Evolutionary conservation across 352 stramenopile species (phyloP), one percentile per base, ranked within the genome.

Genomic region (Globisporangium cylindrosporum): DNA sequence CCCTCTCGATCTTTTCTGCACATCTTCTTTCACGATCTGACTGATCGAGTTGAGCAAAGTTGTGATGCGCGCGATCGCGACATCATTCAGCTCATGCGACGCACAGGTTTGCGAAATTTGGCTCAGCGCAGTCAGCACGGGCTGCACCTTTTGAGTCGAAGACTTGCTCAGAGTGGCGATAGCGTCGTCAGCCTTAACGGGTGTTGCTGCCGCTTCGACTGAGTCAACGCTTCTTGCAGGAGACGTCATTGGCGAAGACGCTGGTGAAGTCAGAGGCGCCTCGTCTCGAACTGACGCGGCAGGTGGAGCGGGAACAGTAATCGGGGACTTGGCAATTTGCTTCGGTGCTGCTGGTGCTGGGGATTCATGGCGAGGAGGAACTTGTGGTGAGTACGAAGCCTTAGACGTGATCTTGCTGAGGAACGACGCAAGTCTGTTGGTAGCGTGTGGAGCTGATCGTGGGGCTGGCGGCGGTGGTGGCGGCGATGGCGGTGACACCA

Each of bases 1-100:
- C 38, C 82, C 76, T 18, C 4, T 20, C 0, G 62, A 59, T 64
- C 68, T 76, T 70, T 81, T 86, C 34, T 81, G 76, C 57, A 92
- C 29, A 48, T 92, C 84, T 32, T 92, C 80, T 15, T 74, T 75
- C 20, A 91, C 78, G 51, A 92, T 88, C 64, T 92, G 84, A 66
- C 78, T 84, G 27, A 90, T 81, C 0, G 84, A 91, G 14, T 76
- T 78, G 25, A 92, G 49, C 65, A 92, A 51, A n/a, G 83, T 90
- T 32, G 81, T 82, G 61, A 92, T 82, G 15, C 81, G 80, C 2
- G 84, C 79, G 66, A 90, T 89, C 25, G 80, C 71, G 18, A 90
- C 77, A 54, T 92, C 84, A 1, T 66, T 86, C 48, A 92, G 70
- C 59, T 92, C 84, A 29, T 80, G 72, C 59, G 83, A 74, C 43